Conservation (phyloP, 108 stramenopile genomes). For the Stephanodiscus minutulus region DNA sequence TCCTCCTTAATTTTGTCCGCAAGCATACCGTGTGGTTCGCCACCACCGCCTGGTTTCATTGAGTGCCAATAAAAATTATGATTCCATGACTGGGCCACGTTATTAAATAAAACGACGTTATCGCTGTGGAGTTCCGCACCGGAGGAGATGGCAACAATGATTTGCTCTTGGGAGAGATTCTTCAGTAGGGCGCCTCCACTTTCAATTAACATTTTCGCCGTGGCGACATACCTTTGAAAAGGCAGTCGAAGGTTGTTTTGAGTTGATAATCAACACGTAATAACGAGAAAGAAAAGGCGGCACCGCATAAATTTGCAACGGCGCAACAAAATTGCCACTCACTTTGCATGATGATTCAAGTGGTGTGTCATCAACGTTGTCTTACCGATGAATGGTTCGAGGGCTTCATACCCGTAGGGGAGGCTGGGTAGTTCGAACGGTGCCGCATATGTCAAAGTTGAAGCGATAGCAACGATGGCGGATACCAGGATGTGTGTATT, state of each 20-base stretch:
- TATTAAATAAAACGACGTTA: conserved; percentile 51
- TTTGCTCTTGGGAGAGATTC: conserved; percentile 37
- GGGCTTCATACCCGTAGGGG: conserved; percentile 52
- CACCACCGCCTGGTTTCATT: conserved; percentile 58
- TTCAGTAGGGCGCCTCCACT: conserved; percentile 32
- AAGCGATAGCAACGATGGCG: not conserved
- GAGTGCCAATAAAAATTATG: conserved; percentile 83
- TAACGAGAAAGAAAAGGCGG: too few relatives aligned
- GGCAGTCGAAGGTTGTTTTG: not conserved
- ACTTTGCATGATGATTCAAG: conserved; percentile 60
- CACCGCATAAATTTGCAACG: not conserved
- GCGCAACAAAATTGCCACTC: too few relatives aligned
- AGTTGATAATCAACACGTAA: not conserved
- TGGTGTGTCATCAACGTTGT: conserved; percentile 69
- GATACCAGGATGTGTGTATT: not conserved
- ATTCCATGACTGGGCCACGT: conserved; percentile 73
- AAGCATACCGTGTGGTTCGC: conserved; percentile 52
- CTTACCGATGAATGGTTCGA: conserved; percentile 58
- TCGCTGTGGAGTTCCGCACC: conserved; percentile 24
- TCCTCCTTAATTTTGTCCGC: conserved; percentile 42
- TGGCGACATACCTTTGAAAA: conserved; percentile 36
- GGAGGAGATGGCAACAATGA: conserved; percentile 27
- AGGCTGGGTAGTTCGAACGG: conserved; percentile 54
- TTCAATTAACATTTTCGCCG: conserved; percentile 41
- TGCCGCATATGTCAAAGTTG: conserved; percentile 3